Conservation (phyloP, 305 asterid species). For the Lippia alba region DNA sequence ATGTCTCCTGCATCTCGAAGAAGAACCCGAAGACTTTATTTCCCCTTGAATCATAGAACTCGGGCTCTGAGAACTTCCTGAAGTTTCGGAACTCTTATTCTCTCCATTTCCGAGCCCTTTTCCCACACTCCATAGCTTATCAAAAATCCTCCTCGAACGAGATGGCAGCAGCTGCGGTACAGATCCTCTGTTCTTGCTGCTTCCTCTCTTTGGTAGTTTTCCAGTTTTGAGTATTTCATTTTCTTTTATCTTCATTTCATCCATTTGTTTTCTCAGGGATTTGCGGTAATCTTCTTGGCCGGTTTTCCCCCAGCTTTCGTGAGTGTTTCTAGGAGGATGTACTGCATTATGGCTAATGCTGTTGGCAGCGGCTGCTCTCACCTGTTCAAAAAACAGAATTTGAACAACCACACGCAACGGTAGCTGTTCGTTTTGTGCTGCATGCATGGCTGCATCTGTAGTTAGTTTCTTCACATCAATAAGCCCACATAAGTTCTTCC, state of each 20-base stretch:
- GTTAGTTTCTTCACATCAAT: slow-evolving; percentile 78
- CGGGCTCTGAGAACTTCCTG: slow-evolving; percentile 89
- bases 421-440: slow-evolving; percentile 85
- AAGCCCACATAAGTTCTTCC: slow-evolving; percentile 70
- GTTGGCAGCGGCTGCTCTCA: slow-evolving; percentile 55
- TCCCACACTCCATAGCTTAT: slow-evolving; percentile 72
- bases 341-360: slow-evolving; percentile 35
- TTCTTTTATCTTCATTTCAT: slow-evolving; percentile 62
- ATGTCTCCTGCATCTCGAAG: slow-evolving; percentile 69
- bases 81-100: slow-evolving; percentile 81
- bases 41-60: slow-evolving; percentile 62
- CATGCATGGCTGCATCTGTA: slow-evolving; percentile 78
- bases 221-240: slow-evolving; percentile 44
- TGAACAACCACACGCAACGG: slow-evolving; percentile 87
- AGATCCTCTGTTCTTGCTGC: slow-evolving; percentile 58
- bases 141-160: slow-evolving; percentile 82
- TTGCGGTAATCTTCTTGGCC: slow-evolving; percentile 40
- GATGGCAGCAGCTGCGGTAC: slow-evolving; percentile 73
- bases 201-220: slow-evolving; percentile 50
- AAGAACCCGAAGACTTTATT: slow-evolving; percentile 52
- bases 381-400: slow-evolving; percentile 79
- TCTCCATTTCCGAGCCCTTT: slow-evolving; percentile 65
- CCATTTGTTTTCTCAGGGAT: slow-evolving; percentile 55
- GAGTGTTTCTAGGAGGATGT: slow-evolving; percentile 42
- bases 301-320: slow-evolving; percentile 50